Percentiles rank a stretch among this genome's conserved stretches.
phyloP scores from a whole-genome alignment of 2,329 filamentous ascomycete species.

The Xylariaceae sp. region DNA sequence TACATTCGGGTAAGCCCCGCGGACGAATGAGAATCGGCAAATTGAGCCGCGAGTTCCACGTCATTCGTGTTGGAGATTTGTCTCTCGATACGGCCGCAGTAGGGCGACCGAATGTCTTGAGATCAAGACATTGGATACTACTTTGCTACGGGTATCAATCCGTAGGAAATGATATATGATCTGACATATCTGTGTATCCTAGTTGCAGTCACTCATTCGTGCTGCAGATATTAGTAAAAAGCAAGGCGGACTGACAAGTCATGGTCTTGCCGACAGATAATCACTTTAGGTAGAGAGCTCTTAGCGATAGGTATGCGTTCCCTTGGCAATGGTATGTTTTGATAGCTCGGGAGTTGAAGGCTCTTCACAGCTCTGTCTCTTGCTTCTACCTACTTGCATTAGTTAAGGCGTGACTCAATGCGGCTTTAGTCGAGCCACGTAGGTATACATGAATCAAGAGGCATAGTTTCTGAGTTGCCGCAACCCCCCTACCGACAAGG shows the following conservation, averaged over 20 bases:
- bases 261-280: slow-evolving; percentile 13
- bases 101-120: slow-evolving; percentile 16
- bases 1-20: slow-evolving; percentile 16
- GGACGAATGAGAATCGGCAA: slow-evolving; percentile 21
- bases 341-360: slow-evolving; percentile 21
- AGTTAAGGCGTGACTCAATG: background rate
- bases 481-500: background rate
- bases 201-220: slow-evolving; percentile 15
- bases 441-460: background rate
- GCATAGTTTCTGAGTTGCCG: background rate
- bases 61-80: slow-evolving; percentile 25
- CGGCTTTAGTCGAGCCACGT: background rate
- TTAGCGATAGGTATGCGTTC: slow-evolving; percentile 14
- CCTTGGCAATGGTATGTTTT: slow-evolving; percentile 10
- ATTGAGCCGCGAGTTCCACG: slow-evolving; percentile 23
- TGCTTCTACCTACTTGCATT: slow-evolving; percentile 15
- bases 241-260: slow-evolving; percentile 8
- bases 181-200: slow-evolving; percentile 12
- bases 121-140: slow-evolving; percentile 19
- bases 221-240: slow-evolving; percentile 15
- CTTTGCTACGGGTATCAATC: slow-evolving; percentile 21
- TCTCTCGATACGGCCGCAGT: slow-evolving; percentile 17
- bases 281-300: slow-evolving; percentile 17
- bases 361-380: slow-evolving; percentile 25
- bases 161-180: slow-evolving; percentile 25